phyloP scores from a whole-genome alignment of 2,329 filamentous ascomycete species.

The Pseudogymnoascus sp. region DNA sequence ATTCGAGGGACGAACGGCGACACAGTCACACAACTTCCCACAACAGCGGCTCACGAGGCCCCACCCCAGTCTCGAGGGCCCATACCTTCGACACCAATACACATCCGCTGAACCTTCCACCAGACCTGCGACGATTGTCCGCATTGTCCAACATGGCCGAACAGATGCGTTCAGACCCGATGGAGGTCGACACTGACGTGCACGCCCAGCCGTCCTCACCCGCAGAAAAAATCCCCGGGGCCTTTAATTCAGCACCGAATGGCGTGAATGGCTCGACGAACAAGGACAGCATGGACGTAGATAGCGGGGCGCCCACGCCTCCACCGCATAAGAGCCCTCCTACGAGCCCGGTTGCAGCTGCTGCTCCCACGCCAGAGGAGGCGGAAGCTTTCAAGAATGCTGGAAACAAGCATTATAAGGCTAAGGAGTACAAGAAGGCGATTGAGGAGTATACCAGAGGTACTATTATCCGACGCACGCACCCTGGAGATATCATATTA shows the following conservation, averaged over 20 bases:
- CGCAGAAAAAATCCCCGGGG: conserved; percentile 32
- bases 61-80: conserved; percentile 17
- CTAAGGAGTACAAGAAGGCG: conserved; percentile 77
- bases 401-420: conserved; percentile 96
- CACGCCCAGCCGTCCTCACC: conserved; percentile 45
- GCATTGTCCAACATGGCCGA: conserved; percentile 52
- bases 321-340: conserved; percentile 63
- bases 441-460: conserved; percentile 94
- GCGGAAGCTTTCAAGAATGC: conserved; percentile 86
- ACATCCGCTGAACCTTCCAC: conserved; percentile 83
- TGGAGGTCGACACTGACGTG: conserved; percentile 67
- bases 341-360: conserved; percentile 46
- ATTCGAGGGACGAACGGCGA: conserved; percentile 11
- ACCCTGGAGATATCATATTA: conserved; percentile 3
- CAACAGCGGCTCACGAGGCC: conserved; percentile 24
- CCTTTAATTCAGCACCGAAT: conserved; percentile 38
- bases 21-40: conserved; percentile 21
- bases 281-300: conserved; percentile 31
- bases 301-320: conserved; percentile 51
- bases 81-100: conserved; percentile 56
- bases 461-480: conserved; percentile 33
- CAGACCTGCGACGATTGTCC: conserved; percentile 71
- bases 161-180: conserved; percentile 43
- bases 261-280: conserved; percentile 30
- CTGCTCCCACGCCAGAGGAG: conserved; percentile 47